Percentiles rank a stretch among this genome's conserved stretches.
Evolutionary conservation across 352 stramenopile genomes (phyloP).

Genomic region (Hyaloperonospora brassicae): DNA sequence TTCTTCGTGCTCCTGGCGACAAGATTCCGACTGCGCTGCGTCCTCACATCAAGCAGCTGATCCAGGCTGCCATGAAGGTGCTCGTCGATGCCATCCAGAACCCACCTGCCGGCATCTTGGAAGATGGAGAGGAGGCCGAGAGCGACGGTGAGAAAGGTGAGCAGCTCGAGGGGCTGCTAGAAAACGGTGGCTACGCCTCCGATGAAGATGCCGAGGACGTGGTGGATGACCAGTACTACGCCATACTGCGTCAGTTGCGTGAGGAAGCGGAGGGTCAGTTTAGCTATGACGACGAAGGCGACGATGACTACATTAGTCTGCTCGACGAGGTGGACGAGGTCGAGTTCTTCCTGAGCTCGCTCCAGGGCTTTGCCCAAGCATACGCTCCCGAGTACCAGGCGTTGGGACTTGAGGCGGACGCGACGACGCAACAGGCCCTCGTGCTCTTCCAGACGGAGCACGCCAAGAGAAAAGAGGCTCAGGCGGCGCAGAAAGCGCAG

Average conservation of each 20-base stretch:
- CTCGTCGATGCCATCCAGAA: constrained; percentile 61
- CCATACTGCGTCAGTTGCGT: constrained; percentile 88
- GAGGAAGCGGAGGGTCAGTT: constrained; percentile 79
- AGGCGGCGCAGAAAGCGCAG: constrained; percentile 20
- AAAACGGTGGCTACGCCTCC: constrained; percentile 87
- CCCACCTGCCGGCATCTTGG: constrained; percentile 42
- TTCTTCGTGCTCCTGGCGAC: constrained; percentile 83
- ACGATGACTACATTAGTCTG: constrained; percentile 90
- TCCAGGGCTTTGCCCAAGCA: constrained; percentile 67
- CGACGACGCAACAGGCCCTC: constrained; percentile 48
- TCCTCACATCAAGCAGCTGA: constrained; percentile 85
- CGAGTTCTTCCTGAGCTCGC: constrained; percentile 84
- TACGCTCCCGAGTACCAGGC: constrained; percentile 49
- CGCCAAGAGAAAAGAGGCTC: constrained; percentile 36
- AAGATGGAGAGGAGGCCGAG: constrained; percentile 59
- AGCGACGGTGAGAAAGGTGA: constrained; percentile 43
- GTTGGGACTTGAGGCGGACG: constrained; percentile 51
- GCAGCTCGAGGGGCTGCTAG: constrained; percentile 80
- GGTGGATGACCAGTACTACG: constrained; percentile 90
- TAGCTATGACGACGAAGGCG: constrained; percentile 74
- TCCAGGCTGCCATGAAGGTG: constrained; percentile 84
- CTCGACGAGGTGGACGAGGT: constrained; percentile 91
- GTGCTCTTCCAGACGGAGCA: constrained; percentile 51
- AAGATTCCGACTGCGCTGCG: constrained; percentile 73
- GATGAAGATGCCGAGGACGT: constrained; percentile 89